Base-by-base conservation (phyloP, 306 rosid genomes). In the Trifolium repens region DNA sequence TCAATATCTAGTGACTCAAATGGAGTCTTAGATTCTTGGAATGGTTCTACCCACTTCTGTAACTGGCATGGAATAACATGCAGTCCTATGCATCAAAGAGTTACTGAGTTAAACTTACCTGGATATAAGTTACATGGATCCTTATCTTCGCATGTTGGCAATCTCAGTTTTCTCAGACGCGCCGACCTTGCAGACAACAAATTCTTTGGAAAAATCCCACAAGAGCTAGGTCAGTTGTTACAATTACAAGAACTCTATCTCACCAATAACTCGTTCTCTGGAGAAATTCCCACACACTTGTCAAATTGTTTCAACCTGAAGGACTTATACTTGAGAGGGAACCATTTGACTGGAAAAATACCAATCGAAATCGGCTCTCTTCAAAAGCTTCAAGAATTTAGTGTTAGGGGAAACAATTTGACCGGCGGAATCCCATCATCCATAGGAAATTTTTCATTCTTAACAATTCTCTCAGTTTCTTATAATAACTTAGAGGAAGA, bases 71-170 rank as follows among this genome's bases (percentile, higher is more conserved):
- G 35, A 32, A 32, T 27, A 2, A 27, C 30, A 27, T 27, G 30
- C 30, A 27, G 3, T 2, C 2, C 2, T 0, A 27, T 2, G 30
- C 30, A 27, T 27, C 30, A 27, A 27, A 27, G 30, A 64, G 84
- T 83, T 0, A 19, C 8, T 0, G 40, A 46, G 43, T 35, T 86
- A 81, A 40, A 32, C 6, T 50, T 81, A 26, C 1, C 0, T 37
- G 73, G 69, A 4, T 34, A 9, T 2, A 8, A 15, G 2, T 32
- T 86, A 65, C 27, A 34, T 2, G 87, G 89, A 71, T 9, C 58
- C 14, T 37, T 78, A 46, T 78, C 90, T 34, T 84, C 87, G 43
- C 17, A 54, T 16, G 8, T 81, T 14, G 80, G 81, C 2, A 84
- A 84, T 44, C 80, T 87, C 34, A 37, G 80, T 16, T 77, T 73